phyloP scores from a whole-genome alignment of 257 asterid genomes.

The Lycium ferocissimum region DNA sequence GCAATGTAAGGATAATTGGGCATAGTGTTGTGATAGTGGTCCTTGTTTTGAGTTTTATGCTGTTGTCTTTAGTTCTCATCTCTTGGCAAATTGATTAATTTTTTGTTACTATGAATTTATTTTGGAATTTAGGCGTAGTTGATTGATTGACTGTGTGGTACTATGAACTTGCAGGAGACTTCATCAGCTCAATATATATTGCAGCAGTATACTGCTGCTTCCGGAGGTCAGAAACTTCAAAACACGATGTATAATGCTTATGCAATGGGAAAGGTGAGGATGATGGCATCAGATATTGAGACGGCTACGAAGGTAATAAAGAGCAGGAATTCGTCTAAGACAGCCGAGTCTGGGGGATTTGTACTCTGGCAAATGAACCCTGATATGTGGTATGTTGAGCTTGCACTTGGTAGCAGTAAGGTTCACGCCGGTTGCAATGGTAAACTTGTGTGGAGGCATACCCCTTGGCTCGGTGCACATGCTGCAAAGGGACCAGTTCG shows the following conservation, averaged over 20 bases:
- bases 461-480: constrained; percentile 93
- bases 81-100: not conserved
- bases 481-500: constrained; percentile 88
- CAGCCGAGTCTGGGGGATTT: constrained; percentile 71
- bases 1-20: constrained; percentile 29
- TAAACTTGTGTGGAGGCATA: constrained; percentile 86
- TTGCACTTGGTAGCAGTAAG: constrained; percentile 76
- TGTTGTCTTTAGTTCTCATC: not conserved
- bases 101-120: not conserved
- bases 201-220: constrained; percentile 82
- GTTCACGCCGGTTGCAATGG: constrained; percentile 88
- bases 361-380: constrained; percentile 93
- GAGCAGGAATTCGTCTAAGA: constrained; percentile 57
- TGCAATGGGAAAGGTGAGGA: constrained; percentile 81
- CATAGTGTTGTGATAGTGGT: constrained; percentile 38
- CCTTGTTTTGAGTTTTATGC: constrained; percentile 30
- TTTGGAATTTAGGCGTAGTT: not conserved
- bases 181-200: constrained; percentile 86
- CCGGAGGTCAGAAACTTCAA: constrained; percentile 79
- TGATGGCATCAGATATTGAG: constrained; percentile 79
- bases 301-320: constrained; percentile 76
- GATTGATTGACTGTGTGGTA: constrained; percentile 24
- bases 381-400: constrained; percentile 87
- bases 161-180: constrained; percentile 56
- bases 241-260: constrained; percentile 70